Conservation (phyloP, 345 rosid species). For the Hypericum androsaemum region DNA sequence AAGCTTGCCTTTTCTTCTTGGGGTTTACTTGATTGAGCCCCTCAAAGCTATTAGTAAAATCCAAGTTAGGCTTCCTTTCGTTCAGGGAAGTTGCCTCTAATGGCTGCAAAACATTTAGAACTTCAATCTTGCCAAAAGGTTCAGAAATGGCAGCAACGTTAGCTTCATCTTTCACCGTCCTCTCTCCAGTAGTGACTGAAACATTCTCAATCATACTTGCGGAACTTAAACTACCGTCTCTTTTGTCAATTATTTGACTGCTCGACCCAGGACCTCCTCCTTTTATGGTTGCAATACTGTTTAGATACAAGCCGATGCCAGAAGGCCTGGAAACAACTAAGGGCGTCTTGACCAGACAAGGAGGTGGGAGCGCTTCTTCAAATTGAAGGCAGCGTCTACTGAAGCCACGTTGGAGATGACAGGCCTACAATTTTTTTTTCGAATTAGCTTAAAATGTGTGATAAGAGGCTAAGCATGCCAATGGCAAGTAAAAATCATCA, state of each 20-base stretch:
- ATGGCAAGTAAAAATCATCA: too few relatives aligned
- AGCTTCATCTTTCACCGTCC: slow-evolving; percentile 17
- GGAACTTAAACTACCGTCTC: slow-evolving; percentile 8
- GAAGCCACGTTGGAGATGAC: slow-evolving; percentile 40
- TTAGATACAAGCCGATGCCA: slow-evolving; percentile 53
- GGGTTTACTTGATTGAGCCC: slow-evolving; percentile 30
- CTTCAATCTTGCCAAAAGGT: slow-evolving; percentile 18
- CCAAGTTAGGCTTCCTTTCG: slow-evolving; percentile 26
- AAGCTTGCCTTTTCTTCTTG: slow-evolving; percentile 36
- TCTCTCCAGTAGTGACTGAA: slow-evolving; percentile 14
- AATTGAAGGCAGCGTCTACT: slow-evolving; percentile 63
- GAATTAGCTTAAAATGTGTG: slow-evolving; percentile 10
- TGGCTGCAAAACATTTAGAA: slow-evolving; percentile 11
- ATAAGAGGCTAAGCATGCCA: too few relatives aligned
- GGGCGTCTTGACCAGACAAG: slow-evolving; percentile 16
- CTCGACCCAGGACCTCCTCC: slow-evolving; percentile 7
- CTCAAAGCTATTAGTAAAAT: slow-evolving; percentile 26
- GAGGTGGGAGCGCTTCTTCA: slow-evolving; percentile 29
- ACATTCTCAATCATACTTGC: slow-evolving; percentile 16
- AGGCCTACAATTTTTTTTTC: slow-evolving; percentile 27
- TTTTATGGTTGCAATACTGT: slow-evolving; percentile 24
- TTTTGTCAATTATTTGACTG: slow-evolving; percentile 8
- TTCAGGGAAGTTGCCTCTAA: slow-evolving; percentile 19
- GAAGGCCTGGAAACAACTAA: slow-evolving; percentile 31
- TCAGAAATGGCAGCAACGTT: slow-evolving; percentile 20